phyloP scores from a whole-genome alignment of 148 eudicot genomes.

The Rhododendron mucronatum region DNA sequence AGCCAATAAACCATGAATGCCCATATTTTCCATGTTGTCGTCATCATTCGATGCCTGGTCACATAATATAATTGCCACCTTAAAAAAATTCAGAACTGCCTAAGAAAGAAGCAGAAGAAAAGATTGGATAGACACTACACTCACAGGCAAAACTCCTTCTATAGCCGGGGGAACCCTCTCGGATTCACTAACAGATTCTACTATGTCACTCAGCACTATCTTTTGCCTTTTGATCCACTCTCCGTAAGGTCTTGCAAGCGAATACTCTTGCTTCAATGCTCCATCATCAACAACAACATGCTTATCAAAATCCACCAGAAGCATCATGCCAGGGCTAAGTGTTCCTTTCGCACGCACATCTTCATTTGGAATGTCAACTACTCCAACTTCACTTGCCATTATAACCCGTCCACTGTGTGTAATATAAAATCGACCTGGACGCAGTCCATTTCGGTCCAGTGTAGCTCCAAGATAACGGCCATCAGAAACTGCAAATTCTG shows the following conservation, averaged over 20 bases:
- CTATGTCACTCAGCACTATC: slow-evolving; percentile 73
- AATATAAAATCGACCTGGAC: slow-evolving; percentile 91
- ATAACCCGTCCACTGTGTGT: slow-evolving; percentile 94
- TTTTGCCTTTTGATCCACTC: slow-evolving; percentile 89
- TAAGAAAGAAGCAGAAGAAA: slow-evolving; percentile 6
- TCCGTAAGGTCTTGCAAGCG: slow-evolving; percentile 81
- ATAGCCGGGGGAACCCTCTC: slow-evolving; percentile 58
- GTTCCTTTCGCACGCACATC: slow-evolving; percentile 93
- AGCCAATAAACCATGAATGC: slow-evolving; percentile 74
- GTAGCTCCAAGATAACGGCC: slow-evolving; percentile 99
- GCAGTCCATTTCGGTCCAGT: slow-evolving; percentile 90
- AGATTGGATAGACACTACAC: slow-evolving; percentile 14
- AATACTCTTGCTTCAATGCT: slow-evolving; percentile 88
- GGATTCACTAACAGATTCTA: slow-evolving; percentile 67
- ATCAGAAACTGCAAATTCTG: slow-evolving; percentile 78
- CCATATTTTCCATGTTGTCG: slow-evolving; percentile 74
- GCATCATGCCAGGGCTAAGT: slow-evolving; percentile 99
- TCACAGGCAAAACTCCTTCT: slow-evolving; percentile 70
- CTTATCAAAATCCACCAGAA: slow-evolving; percentile 95
- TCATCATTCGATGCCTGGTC: slow-evolving; percentile 64
- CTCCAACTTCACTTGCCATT: slow-evolving; percentile 99
- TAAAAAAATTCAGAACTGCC: slow-evolving; percentile 11
- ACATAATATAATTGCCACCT: background rate
- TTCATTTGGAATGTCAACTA: slow-evolving; percentile 83
- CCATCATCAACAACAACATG: slow-evolving; percentile 94